These are phyloP conservation scores for Amphirosellinia nigrospora DNA, from an alignment of 495 filamentous ascomycete species.

Conservation along the genomic window DNA sequence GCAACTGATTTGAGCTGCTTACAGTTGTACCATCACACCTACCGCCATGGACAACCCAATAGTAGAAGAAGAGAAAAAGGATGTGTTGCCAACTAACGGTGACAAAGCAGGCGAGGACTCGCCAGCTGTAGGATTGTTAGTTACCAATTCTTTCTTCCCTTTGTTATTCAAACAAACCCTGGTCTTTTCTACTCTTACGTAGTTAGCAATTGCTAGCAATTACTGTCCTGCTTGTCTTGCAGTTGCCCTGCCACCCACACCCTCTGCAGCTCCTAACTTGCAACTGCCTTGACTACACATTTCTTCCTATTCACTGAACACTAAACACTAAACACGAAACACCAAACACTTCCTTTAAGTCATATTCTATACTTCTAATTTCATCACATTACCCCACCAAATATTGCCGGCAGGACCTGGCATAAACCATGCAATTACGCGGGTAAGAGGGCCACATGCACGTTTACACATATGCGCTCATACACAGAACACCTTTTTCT, in stretches of 20 bases:
- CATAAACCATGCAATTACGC: constrained; percentile 2
- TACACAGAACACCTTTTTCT: background rate
- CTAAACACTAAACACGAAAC: constrained; percentile 1
- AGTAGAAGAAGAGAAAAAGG: constrained; percentile 16
- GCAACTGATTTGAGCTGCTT: background rate
- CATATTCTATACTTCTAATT: background rate
- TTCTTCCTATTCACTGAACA: constrained; percentile 6
- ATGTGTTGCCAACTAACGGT: background rate
- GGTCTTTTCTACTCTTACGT: background rate
- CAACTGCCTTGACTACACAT: background rate
- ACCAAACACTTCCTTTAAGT: background rate
- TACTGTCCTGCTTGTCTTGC: background rate
- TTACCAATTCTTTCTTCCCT: constrained; percentile 16
- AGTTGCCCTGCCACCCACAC: background rate
- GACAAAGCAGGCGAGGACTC: constrained; percentile 9
- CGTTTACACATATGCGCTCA: background rate
- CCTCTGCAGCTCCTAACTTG: background rate
- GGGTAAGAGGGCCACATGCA: background rate
- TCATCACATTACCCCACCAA: background rate
- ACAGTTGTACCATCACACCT: background rate
- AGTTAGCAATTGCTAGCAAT: background rate
- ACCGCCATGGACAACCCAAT: constrained; percentile 19
- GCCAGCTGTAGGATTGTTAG: constrained; percentile 15
- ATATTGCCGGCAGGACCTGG: background rate
- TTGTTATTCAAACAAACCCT: background rate